Base-by-base conservation (phyloP, 1,284 basidiomycete species). In the Mycosarcoma maydis region DNA sequence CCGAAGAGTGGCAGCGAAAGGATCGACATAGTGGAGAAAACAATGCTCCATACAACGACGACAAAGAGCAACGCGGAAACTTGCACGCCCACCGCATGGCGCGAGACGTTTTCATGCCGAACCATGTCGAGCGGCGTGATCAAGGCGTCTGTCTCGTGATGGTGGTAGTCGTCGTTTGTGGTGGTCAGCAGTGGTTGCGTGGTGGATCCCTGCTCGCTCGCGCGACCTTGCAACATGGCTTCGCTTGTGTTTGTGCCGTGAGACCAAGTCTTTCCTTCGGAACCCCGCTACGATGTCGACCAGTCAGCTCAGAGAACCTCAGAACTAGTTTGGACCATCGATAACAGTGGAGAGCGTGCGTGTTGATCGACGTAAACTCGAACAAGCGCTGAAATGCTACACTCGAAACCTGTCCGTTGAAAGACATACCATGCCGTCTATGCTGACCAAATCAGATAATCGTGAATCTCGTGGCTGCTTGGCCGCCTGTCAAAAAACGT, bases 1-100 rank as follows among this genome's bases (percentile, higher is more conserved):
- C 72, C 76, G 37, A 78, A 78, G 2, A 78, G 51, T 3, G 76
- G 75, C 6, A 78, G 48, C 0, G 47, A 37, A 6, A 24, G 19
- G 20, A 50, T 19, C 6, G 60, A 41, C 47, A 77, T 57, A 11
- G 43, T 38, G 38, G 41, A 17, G 16, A 76, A 41, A 2, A 77
- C 59, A 4, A 69, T 36, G 16, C 41, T 44, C 73, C 73, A 77
- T 1, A 74, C 57, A 3, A 76, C 52, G 4, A 55, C 73, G 6
- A 74, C 41, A 34, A 77, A 74, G 14, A 59, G 53, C 7, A 76
- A 33, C 0, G 56, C 53, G 0, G 62, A 52, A 4, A 39, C 49
- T 46, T 75, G 68, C 1, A 69, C 46, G 6, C 29, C 38, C 7
- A 61, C 10, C 3, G 58, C 49, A 5, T 30, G 16, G 1, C 32